Base-by-base conservation (phyloP, 257 asterid genomes). In the Gynochthodes officinalis region DNA sequence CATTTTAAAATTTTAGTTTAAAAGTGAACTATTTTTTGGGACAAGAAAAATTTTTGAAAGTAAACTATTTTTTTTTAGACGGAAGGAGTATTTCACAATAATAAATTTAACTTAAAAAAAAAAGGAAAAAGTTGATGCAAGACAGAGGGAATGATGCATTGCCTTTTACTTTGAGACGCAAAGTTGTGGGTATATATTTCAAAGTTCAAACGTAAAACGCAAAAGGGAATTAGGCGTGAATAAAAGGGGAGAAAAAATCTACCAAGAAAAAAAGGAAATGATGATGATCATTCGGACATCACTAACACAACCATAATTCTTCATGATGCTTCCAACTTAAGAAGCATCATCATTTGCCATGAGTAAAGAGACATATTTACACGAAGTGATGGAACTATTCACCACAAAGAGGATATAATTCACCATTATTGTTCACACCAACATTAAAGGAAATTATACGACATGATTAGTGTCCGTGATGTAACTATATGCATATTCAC, bases 291-390 rank as follows among this genome's bases (percentile, higher is more conserved):
- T 55, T n/a, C 23, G 61, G 61, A 54, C 61, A 16, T 54, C 61
- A 54, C 61, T 54, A 54, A 23, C 23, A 30, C 16, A n/a, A 10
- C 61, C 25, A 30, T 60, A 30, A 60, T 60, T 60, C 23, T 60
- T 60, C 65, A 60, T 32, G 65, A 60, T 60, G 43, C 25, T 33
- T 60, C 43, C 65, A 60, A 60, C 65, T 32, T 30, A 60, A 30
- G 43, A 32, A 30, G 65, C 65, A 60, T 32, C n/a, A 59, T 59
- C 65, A 60, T 60, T 60, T 16, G 44, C 23, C 7, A 60, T 60
- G 64, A 32, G 21, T 32, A 60, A 30, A 37, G 7, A 1, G 14
- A 30, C 43, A 0, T 0, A 60, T 60, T 15, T 60, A 15, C 65
- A 60, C 65, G 65, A 25, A 55, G 43, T 30, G 65, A 18, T 60